Base-by-base conservation (phyloP, 73 alveolate species). In the Symbiodinium natans region DNA sequence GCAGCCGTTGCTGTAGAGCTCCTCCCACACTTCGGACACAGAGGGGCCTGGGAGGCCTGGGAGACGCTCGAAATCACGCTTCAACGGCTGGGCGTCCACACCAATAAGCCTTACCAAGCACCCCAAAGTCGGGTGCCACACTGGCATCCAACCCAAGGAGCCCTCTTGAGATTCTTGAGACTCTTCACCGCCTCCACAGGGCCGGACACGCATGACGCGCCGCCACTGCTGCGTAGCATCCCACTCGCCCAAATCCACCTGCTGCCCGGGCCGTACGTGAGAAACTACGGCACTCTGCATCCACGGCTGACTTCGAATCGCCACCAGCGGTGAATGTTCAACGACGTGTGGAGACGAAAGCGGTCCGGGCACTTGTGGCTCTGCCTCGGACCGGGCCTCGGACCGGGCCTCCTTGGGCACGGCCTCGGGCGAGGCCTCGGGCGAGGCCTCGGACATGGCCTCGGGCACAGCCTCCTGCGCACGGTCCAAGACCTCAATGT, bases 111-210 rank as follows among this genome's bases (percentile, higher is more conserved):
- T 31, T 27, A 54, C 77, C 80, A 90, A 42, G 56, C 33, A 29
- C 13, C 97, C 97, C 17, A 90, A 82, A 80, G 82, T 71, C 9
- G 97, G 97, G 41, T 90, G 97, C 75, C 77, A 40, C 80, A 90
- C 97, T 1, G 97, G 97, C 40, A 90, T n/a, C 97, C 97, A 90
- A 39, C 74, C 95, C n/a, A n/a, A n/a, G n/a, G n/a, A n/a, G 9
- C 42, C 84, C 25, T 34, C 40, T 15, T 74, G 43, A 29, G 42
- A n/a, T 6, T 8, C 77, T 4, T 13, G 77, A 17, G 17, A 10
- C 63, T 17, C 8, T 6, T 59, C 33, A n/a, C 34, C 27, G 33
- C 77, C 77, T 8, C 9, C 34, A 10, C 8, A 8, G 9, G 13
- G 6, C 59, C 13, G 21, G 13, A 46, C 13, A 46, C 21, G 59